Conservation (phyloP, 768 basidiomycete species). For the Clavulina sp. region DNA sequence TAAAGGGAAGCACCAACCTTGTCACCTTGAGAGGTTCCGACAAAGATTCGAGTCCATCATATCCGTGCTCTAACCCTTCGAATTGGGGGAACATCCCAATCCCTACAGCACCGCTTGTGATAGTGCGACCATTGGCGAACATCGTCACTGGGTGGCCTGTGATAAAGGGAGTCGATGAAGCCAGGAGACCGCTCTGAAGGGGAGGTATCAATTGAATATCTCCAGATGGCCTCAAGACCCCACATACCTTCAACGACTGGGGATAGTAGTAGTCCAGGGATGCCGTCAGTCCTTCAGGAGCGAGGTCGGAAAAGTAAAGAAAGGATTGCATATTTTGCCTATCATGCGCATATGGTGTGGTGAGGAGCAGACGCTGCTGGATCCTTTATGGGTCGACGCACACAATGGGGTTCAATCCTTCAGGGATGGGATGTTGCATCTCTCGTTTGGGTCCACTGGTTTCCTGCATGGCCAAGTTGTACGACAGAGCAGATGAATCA, state of each 20-base stretch:
- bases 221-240: not conserved
- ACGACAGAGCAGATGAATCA: not conserved
- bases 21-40: constrained; percentile 7
- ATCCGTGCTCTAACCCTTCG: not conserved
- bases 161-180: constrained; percentile 10
- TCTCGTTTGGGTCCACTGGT: not conserved
- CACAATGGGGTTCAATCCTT: not conserved
- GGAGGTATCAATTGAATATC: not conserved
- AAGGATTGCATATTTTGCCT: constrained; percentile 9
- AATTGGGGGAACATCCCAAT: not conserved
- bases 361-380: not conserved
- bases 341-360: not conserved
- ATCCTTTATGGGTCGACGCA: not conserved
- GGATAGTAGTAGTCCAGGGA: constrained; percentile 8
- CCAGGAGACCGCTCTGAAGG: constrained; percentile 8
- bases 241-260: constrained; percentile 5
- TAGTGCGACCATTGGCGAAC: not conserved
- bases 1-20: constrained; percentile 1
- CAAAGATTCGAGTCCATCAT: constrained; percentile 6
- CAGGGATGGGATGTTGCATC: not conserved
- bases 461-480: not conserved
- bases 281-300: constrained; percentile 8
- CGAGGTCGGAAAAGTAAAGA: constrained; percentile 8
- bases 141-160: constrained; percentile 9
- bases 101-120: constrained; percentile 9